These are phyloP conservation scores for Acorus calamus DNA, from an alignment of 106 monocot species.

Conservation along the genomic window DNA sequence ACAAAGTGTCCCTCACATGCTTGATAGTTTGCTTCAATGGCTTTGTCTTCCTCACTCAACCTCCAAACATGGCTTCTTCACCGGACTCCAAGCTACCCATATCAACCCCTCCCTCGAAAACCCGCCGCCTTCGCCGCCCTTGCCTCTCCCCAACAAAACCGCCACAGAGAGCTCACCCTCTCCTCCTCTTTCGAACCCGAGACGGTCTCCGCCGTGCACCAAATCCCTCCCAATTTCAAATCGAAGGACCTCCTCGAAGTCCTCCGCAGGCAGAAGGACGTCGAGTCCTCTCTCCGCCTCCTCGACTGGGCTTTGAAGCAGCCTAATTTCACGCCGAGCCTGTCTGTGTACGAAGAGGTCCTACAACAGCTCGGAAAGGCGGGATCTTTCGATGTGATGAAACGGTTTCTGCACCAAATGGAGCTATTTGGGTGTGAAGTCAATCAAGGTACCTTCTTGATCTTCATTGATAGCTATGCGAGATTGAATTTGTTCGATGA, in stretches of 20 bases:
- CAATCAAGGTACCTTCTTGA: constrained; percentile 37
- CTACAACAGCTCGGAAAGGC: constrained; percentile 55
- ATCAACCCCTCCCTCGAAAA: constrained; percentile 1
- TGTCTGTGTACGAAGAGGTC: constrained; percentile 45
- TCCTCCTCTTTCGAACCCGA: constrained; percentile 3
- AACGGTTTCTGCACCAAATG: constrained; percentile 39
- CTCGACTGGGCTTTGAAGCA: constrained; percentile 37
- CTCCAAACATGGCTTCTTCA: constrained; percentile 16
- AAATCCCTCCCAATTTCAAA: constrained; percentile 38
- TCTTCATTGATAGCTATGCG: constrained; percentile 40
- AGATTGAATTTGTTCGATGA: constrained; percentile 44
- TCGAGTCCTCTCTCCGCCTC: constrained; percentile 29
- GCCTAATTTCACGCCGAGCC: constrained; percentile 23
- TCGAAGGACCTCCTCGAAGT: constrained; percentile 46
- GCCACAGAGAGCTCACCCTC: not conserved
- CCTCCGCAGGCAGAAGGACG: constrained; percentile 55
- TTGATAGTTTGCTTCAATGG: constrained; percentile 49
- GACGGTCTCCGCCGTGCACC: constrained; percentile 3
- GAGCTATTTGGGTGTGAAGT: constrained; percentile 31
- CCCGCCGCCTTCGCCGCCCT: not conserved
- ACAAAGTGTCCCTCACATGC: not conserved
- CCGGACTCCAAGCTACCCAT: constrained; percentile 1
- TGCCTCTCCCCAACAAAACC: constrained; percentile 8
- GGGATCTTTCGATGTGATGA: constrained; percentile 55
- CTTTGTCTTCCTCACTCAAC: constrained; percentile 20